Conservation (phyloP, 306 rosid species). For the Cucumis melo region DNA sequence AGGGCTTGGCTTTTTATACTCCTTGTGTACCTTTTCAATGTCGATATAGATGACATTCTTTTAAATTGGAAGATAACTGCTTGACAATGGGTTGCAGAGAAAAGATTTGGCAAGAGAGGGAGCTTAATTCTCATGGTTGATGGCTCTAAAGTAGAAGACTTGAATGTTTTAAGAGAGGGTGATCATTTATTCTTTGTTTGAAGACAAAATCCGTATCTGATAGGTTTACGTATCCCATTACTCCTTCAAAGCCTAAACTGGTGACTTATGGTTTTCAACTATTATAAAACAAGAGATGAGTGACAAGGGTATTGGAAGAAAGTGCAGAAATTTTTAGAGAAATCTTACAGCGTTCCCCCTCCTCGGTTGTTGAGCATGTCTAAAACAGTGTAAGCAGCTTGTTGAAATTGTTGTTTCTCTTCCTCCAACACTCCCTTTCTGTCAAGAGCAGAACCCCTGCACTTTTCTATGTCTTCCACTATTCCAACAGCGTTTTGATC, state of each 20-base stretch:
- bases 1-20: background rate
- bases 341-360: constrained; percentile 23
- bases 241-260: background rate
- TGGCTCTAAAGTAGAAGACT: constrained; percentile 59
- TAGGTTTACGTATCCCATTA: background rate
- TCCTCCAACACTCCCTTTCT: constrained; percentile 53
- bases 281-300: background rate
- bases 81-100: constrained; percentile 35
- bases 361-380: constrained; percentile 40
- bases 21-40: background rate
- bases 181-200: constrained; percentile 51
- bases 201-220: constrained; percentile 11
- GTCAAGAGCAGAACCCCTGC: constrained; percentile 40
- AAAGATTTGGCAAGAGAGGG: constrained; percentile 50
- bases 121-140: constrained; percentile 56
- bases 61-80: background rate
- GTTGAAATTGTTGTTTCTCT: constrained; percentile 58
- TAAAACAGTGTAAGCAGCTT: constrained; percentile 64
- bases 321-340: constrained; percentile 2
- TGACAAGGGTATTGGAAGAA: background rate
- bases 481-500: constrained; percentile 47
- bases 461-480: constrained; percentile 56
- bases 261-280: background rate
- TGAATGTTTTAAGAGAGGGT: constrained; percentile 52
- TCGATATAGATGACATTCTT: background rate